A percentile compares a stretch with the other conserved stretches of the same genome.
phyloP scores from a whole-genome alignment of 768 basidiomycete genomes.

The Rhodotorula graminis region DNA sequence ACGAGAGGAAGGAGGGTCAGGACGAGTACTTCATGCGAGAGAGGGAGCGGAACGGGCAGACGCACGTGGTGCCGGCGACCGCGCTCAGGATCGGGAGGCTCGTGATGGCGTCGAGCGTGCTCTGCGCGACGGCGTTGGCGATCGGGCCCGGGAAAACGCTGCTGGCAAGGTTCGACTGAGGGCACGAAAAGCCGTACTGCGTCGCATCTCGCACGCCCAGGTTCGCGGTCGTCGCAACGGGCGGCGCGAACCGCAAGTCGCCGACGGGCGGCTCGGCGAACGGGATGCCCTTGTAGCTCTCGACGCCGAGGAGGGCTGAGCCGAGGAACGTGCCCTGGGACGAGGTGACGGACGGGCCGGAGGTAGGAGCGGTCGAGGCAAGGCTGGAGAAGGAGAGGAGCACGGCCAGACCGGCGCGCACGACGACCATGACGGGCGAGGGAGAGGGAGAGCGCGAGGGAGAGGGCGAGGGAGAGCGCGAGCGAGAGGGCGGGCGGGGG shows the following conservation, averaged over 20 bases:
- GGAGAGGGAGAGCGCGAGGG: too few relatives aligned
- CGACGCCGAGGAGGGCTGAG: conserved; percentile 41
- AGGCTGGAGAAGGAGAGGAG: too few relatives aligned
- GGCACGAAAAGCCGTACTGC: not conserved
- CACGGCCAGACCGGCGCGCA: too few relatives aligned
- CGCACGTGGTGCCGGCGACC: not conserved
- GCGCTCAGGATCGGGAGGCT: not conserved
- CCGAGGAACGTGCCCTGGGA: conserved; percentile 36
- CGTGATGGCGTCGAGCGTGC: conserved; percentile 14
- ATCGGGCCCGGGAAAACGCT: not conserved
- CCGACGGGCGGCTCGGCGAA: conserved; percentile 60
- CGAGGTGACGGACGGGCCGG: not conserved
- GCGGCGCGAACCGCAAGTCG: conserved; percentile 57
- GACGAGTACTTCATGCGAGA: too few relatives aligned
- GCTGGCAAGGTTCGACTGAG: conserved; percentile 11
- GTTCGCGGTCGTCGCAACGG: conserved; percentile 49
- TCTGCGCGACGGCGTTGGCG: not conserved
- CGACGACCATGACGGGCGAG: not conserved
- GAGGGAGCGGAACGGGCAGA: not conserved
- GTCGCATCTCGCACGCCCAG: conserved; percentile 9
- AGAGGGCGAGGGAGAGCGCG: not conserved
- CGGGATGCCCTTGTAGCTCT: conserved; percentile 60
- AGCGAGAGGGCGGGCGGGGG: too few relatives aligned
- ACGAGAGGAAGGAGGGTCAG: not conserved
- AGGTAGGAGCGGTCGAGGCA: too few relatives aligned